Base-by-base conservation (phyloP, 208 protist genomes). In the Acanthamoeba divionensis region DNA sequence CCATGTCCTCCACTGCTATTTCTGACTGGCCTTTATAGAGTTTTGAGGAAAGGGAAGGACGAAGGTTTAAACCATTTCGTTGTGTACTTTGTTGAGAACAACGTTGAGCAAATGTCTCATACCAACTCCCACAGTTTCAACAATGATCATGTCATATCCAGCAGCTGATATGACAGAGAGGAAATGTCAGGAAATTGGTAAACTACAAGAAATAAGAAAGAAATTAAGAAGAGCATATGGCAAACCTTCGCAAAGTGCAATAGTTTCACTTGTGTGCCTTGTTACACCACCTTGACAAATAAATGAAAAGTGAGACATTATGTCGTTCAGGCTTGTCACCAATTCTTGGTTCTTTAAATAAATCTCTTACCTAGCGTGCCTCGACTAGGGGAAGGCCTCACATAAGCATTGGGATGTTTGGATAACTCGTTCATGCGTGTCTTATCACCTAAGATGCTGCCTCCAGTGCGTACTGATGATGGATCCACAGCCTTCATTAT, bases 121-220 rank as follows among this genome's bases (percentile, higher is more conserved):
- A n/a, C 98, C 98, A 0, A 99, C 98, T 24, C 98, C 98, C 36
- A 99, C 98, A 9, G 98, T 99, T 54, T 99, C 98, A 1, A 99
- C 93, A n/a, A 99, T 88, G 24, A 98, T 90, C 1, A 96, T 94
- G 54, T 98, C 96, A 82, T 97, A 98, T 4, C 95, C 96, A 0
- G 96, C 96, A 5, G 90, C 93, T 93, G 45, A 57, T 0, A 88
- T 6, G 24, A 24, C 18, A 52, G 18, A 21, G 21, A 60, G 21
- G 52, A 21, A 60, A 60, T 60, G n/a, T 60, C 21, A 60, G 52
- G n/a, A 60, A 21, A 60, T 21, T 60, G 52, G 52, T 21, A 26
- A 26, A 26, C n/a, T 60, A 21, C 52, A 26, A 26, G 21, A 21
- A 85, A n/a, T 85, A 21, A 77, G 21, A 85, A 48, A 71, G 21